Evolutionary conservation across 1,284 basidiomycete genomes (phyloP).

Genomic region (Ustilago bromivora): DNA sequence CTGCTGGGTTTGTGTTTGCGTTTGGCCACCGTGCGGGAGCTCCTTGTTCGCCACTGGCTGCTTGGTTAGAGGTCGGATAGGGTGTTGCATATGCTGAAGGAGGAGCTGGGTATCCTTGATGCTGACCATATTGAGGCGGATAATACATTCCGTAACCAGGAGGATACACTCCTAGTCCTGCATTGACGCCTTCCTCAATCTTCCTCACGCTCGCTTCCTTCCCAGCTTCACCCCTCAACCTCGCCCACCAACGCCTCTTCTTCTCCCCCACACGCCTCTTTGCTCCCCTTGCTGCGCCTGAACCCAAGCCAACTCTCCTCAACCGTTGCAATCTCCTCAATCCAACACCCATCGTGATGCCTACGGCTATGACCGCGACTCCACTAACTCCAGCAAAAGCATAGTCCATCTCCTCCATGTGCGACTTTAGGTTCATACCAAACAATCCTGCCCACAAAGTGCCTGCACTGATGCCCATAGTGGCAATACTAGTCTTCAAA

Average conservation of each 20-base stretch:
- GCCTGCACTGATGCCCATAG: slow-evolving; percentile 90
- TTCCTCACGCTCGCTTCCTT: not conserved
- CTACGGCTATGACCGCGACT: slow-evolving; percentile 43
- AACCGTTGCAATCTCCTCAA: slow-evolving; percentile 45
- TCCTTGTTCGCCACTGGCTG: too few species aligned
- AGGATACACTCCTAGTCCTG: not conserved
- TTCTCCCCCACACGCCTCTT: slow-evolving; percentile 12
- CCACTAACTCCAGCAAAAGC: slow-evolving; percentile 53
- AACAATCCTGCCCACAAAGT: slow-evolving; percentile 92
- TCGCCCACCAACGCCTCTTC: not conserved
- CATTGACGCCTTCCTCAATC: not conserved
- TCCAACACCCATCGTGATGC: slow-evolving; percentile 36
- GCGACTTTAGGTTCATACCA: slow-evolving; percentile 81
- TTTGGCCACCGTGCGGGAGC: too few species aligned
- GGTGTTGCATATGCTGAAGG: not conserved
- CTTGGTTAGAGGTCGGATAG: too few species aligned
- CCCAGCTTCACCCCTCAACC: not conserved
- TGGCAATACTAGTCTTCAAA: slow-evolving; percentile 90
- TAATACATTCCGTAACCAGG: not conserved
- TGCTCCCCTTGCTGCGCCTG: not conserved
- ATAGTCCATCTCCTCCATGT: slow-evolving; percentile 56
- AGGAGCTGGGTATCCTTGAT: not conserved
- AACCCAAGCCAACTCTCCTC: slow-evolving; percentile 49
- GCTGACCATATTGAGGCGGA: not conserved
- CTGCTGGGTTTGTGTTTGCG: too few species aligned